Base-by-base conservation (phyloP, 176 grass and related monocot genomes). In the Aegilops bicornis region DNA sequence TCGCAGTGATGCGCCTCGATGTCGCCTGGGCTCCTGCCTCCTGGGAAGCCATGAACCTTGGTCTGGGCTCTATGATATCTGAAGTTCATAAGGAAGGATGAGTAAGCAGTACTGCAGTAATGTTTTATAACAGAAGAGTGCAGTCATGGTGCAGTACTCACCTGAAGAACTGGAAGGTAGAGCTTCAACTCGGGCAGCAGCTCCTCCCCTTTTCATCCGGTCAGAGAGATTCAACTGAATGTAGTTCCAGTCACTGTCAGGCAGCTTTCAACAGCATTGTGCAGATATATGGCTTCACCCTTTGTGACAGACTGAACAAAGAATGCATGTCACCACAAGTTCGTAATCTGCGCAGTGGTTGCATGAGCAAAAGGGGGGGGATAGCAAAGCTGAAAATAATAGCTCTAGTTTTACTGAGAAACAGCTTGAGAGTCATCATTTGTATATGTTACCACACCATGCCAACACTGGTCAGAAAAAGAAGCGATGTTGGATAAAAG, bases 201-300 rank as follows among this genome's bases (percentile, higher is more conserved):
- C 89, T 69, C 80, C 65, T 96, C 97, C 94, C 16, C 88, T 80
- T 82, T 91, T 94, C 14, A 92, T 98, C 69, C 96, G 73, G 70
- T 98, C 92, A 64, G 87, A 74, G 0, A 96, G 96, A 27, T 98
- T 98, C 69, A 94, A 81, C 81, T 92, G 94, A 68, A 98, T 89
- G 83, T 94, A 91, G 87, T 98, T 98, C 94, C 97, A 98, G 5
- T 82, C 97, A 3, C 96, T 84, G 1, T 96, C 92, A 54, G 96
- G 87, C 82, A 31, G 30, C 30, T 31, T 86, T 91, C 76, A 96
- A 42, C 1, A 88, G 88, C 93, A 98, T 96, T 61, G 94, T 98
- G 85, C 92, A 98, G 29, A 98, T 94, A 72, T 94, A 98, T 47
- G 94, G 97, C 81, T 98, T 92, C 42, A 98, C 92, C 63, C 94